Evolutionary conservation across 371 early-diverging fungal genomes (phyloP), one percentile per base, ranked within the genome.

Genomic region (Haplosporangium sp.): DNA sequence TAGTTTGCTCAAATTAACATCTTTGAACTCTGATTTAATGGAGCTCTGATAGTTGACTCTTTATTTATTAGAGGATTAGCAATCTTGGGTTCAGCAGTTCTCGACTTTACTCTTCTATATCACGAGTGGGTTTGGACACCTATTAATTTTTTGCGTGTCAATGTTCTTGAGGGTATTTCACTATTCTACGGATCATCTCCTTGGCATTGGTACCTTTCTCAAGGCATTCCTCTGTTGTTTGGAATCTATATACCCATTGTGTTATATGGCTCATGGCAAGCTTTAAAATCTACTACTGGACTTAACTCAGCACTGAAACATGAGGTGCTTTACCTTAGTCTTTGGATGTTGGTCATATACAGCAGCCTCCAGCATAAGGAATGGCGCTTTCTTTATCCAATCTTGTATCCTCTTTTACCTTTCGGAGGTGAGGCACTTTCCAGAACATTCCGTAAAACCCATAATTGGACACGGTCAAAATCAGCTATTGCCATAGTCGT

Each of bases 341-440:
- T 83, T 15, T 90, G 88, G 84, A 89, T 92, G 1, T 20, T 92
- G 9, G 44, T 79, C 0, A 78, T 93, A 9, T 96, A 96, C 72
- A 95, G 94, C 52, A 61, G 94, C 39, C 82, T 95, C 5, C 84
- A 91, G 2, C 98, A 98, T 77, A 98, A 97, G 88, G 98, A 98
- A 72, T 95, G 94, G 77, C 92, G 98, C 1, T 98, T 98, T 81
- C 84, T 98, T 15, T 92, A 88, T 61, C 96, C 96, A 3, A 78
- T 97, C 9, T 78, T 97, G 3, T 96, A 97, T n/a, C 84, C 94
- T 7, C 77, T 92, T 11, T 79, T 94, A 17, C 77, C 92, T 6
- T 88, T 92, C 63, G 87, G 90, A 7, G 94, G 91, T 1, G 75
- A 85, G 8, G 89, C 68, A 0, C 92, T 10, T 59, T 94, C 38